Conservation (phyloP, 129 eudicot species). For the Saussurea involucrata region DNA sequence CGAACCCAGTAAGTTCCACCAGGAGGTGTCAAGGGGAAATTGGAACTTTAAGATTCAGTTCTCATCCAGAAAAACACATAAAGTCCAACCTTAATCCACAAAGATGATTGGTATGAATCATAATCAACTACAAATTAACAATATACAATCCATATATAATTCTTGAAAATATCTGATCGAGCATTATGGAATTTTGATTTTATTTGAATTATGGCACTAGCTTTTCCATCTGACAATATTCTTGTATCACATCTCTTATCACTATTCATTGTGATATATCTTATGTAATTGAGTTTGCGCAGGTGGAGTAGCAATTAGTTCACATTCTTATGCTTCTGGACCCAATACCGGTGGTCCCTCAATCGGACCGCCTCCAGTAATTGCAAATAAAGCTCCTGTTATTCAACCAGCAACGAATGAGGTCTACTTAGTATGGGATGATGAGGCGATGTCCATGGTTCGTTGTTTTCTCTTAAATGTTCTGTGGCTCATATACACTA, state of each 20-base stretch:
- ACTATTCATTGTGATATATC: background rate
- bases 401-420: slow-evolving; percentile 79
- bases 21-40: too few relatives aligned
- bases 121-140: background rate
- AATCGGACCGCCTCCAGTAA: slow-evolving; percentile 96
- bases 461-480: slow-evolving; percentile 16
- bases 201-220: background rate
- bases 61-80: too few relatives aligned
- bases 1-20: too few relatives aligned
- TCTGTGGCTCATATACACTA: background rate
- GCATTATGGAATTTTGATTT: background rate
- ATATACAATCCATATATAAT: background rate
- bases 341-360: slow-evolving; percentile 98
- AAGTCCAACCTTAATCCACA: background rate
- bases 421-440: slow-evolving; percentile 98
- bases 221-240: background rate
- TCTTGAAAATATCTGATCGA: background rate
- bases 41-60: too few relatives aligned
- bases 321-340: slow-evolving; percentile 98
- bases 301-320: slow-evolving; percentile 47
- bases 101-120: background rate
- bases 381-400: slow-evolving; percentile 85
- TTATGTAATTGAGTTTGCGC: slow-evolving; percentile 10
- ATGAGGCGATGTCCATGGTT: slow-evolving; percentile 98
- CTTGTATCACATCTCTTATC: background rate